phyloP scores from a whole-genome alignment of 1,139 yeast genomes.

The Blastobotrys capitulatus region DNA sequence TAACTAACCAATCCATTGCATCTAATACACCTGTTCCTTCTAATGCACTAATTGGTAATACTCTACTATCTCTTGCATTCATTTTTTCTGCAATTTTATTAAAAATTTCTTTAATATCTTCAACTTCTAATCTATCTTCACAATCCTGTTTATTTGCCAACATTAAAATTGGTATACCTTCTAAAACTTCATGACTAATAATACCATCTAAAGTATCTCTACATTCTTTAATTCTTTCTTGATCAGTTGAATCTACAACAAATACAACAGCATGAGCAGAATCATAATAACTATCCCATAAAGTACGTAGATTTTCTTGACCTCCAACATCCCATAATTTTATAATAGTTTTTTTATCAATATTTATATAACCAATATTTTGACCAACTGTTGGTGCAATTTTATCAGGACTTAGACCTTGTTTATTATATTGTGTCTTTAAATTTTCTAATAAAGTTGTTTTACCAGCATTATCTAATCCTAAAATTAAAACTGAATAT shows the following conservation, averaged over 20 bases:
- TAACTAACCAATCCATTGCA: slow-evolving; percentile 83
- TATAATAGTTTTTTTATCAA: slow-evolving; percentile 51
- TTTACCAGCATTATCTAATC: slow-evolving; percentile 94
- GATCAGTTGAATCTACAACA: slow-evolving; percentile 86
- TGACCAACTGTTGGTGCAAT: slow-evolving; percentile 75
- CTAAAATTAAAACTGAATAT: slow-evolving; percentile 73
- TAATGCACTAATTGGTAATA: slow-evolving; percentile 82
- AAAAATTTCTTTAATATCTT: slow-evolving; percentile 74
- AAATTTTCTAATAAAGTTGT: slow-evolving; percentile 71
- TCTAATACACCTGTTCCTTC: slow-evolving; percentile 80
- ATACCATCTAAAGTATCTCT: slow-evolving; percentile 49
- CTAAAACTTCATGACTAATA: slow-evolving; percentile 50
- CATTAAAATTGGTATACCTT: slow-evolving; percentile 86
- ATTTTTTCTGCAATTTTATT: slow-evolving; percentile 73
- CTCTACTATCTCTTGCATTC: slow-evolving; percentile 86
- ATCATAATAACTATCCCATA: slow-evolving; percentile 84
- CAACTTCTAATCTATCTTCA: slow-evolving; percentile 73
- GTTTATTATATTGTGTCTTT: slow-evolving; percentile 44
- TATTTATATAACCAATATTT: slow-evolving; percentile 52
- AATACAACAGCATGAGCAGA: slow-evolving; percentile 90
- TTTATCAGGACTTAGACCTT: slow-evolving; percentile 42
- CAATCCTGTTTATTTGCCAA: slow-evolving; percentile 93
- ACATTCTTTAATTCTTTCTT: slow-evolving; percentile 78
- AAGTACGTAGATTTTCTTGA: slow-evolving; percentile 67
- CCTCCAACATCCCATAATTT: slow-evolving; percentile 98